Conservation (phyloP, 192 early-diverging fungal species). For the Backusella tuberculispora region DNA sequence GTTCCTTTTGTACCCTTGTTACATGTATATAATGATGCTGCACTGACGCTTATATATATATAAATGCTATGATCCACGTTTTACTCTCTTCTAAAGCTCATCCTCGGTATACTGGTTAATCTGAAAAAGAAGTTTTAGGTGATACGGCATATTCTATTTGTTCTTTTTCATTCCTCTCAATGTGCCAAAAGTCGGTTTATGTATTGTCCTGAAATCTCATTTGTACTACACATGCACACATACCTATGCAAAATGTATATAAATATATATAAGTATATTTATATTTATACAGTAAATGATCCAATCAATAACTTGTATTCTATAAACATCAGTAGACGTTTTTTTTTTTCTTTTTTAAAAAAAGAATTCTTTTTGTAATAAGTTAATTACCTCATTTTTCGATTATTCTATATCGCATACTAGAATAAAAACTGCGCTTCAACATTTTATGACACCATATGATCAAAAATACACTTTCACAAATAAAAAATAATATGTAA, state of each 20-base stretch:
- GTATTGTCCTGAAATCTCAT: slow-evolving; percentile 1
- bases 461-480: too few species aligned
- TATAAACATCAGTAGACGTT: neutral
- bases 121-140: neutral
- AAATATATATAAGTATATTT: too few species aligned
- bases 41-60: neutral
- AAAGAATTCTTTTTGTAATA: neutral
- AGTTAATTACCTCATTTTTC: neutral
- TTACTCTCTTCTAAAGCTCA: neutral
- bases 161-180: neutral
- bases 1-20: neutral
- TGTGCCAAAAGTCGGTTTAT: neutral
- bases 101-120: neutral
- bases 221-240: neutral
- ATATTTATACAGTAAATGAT: neutral
- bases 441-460: neutral
- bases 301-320: neutral
- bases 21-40: neutral
- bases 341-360: neutral
- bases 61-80: neutral
- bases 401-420: neutral
- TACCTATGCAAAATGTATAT: neutral
- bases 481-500: neutral
- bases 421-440: neutral
- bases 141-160: slow-evolving; percentile 6